Conservation (phyloP, 495 filamentous ascomycete genomes). For the Trichoderma gamsii region DNA sequence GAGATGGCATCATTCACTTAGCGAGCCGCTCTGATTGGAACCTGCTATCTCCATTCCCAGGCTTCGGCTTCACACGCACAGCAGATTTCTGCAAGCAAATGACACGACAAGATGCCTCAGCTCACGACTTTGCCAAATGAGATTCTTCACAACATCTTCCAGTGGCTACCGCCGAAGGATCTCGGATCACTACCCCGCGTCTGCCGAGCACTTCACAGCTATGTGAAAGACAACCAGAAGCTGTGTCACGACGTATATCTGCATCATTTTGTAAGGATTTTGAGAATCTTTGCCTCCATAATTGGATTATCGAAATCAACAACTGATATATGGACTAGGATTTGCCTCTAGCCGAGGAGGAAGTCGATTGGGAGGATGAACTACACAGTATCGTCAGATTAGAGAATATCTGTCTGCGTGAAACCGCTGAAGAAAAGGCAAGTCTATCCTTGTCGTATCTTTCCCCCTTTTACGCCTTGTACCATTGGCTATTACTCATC, state of each 20-base stretch:
- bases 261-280: slow-evolving; percentile 30
- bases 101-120: slow-evolving; percentile 23
- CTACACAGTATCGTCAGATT: slow-evolving; percentile 44
- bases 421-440: slow-evolving; percentile 29
- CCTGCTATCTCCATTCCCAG: not conserved
- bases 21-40: not conserved
- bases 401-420: slow-evolving; percentile 33
- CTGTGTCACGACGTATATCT: slow-evolving; percentile 52
- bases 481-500: not conserved
- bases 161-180: slow-evolving; percentile 47
- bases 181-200: slow-evolving; percentile 39
- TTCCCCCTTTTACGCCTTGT: not conserved
- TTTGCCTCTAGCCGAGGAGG: not conserved
- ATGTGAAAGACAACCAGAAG: slow-evolving; percentile 43
- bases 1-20: slow-evolving; percentile 6
- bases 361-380: slow-evolving; percentile 45
- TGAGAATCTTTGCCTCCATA: not conserved
- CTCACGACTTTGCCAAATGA: slow-evolving; percentile 49
- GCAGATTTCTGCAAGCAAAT: not conserved
- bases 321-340: not conserved
- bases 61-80: not conserved
- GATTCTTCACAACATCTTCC: slow-evolving; percentile 51
- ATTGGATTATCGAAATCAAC: not conserved
- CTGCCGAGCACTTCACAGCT: slow-evolving; percentile 42
- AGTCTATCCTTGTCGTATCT: slow-evolving; percentile 18